Conservation (phyloP, 164 flowering plant genomes). For the Vitis riparia region DNA sequence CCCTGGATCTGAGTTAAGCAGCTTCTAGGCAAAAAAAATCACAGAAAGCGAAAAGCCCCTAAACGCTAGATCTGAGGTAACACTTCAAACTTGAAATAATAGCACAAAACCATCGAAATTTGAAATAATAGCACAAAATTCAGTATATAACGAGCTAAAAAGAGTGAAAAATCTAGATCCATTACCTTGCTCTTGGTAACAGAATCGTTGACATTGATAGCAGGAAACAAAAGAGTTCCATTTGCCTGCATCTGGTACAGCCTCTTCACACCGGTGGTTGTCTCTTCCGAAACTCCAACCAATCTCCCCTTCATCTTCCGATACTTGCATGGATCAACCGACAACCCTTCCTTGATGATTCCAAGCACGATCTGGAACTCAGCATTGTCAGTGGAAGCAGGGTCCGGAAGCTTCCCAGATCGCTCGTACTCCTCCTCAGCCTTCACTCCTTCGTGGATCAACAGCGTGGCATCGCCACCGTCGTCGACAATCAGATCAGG, state of each 20-base stretch:
- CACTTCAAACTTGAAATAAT: too few relatives aligned
- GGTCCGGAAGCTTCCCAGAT: slow-evolving; percentile 54
- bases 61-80: too few relatives aligned
- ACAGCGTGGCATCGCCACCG: slow-evolving; percentile 69
- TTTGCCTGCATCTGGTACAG: slow-evolving; percentile 35
- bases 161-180: too few relatives aligned
- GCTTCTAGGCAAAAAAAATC: too few relatives aligned
- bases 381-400: slow-evolving; percentile 49
- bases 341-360: slow-evolving; percentile 50
- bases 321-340: slow-evolving; percentile 51
- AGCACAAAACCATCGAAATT: slow-evolving; percentile 2
- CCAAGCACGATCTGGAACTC: slow-evolving; percentile 64
- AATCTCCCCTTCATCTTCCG: slow-evolving; percentile 22
- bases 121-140: not conserved
- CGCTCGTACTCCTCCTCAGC: slow-evolving; percentile 69
- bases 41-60: too few relatives aligned
- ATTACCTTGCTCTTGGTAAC: slow-evolving; percentile 87
- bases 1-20: too few relatives aligned
- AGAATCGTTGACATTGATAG: slow-evolving; percentile 75
- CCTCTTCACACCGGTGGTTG: slow-evolving; percentile 38
- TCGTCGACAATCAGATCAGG: slow-evolving; percentile 81
- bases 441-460: slow-evolving; percentile 79
- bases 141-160: too few relatives aligned
- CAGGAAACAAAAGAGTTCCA: slow-evolving; percentile 31
- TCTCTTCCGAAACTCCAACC: slow-evolving; percentile 41